Evolutionary conservation across 129 eudicot genomes (phyloP).

Genomic region (Tagetes patula): DNA sequence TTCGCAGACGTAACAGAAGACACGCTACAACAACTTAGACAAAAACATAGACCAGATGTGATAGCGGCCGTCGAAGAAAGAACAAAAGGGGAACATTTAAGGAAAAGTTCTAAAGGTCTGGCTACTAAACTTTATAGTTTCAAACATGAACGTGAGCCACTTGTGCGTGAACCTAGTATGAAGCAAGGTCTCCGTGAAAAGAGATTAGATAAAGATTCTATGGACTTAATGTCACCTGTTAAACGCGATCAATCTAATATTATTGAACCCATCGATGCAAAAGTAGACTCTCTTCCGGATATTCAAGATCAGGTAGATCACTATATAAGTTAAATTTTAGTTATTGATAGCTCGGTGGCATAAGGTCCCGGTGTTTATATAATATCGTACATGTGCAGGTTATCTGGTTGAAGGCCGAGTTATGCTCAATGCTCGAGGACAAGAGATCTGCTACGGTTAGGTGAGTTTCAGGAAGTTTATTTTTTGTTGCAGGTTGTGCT

Average conservation of each 20-base stretch:
- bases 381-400: constrained; percentile 52
- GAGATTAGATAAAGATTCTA: constrained; percentile 20
- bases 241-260: constrained; percentile 47
- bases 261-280: constrained; percentile 44
- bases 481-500: background rate
- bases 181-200: constrained; percentile 41
- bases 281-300: constrained; percentile 68
- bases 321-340: background rate
- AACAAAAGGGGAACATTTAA: constrained; percentile 50
- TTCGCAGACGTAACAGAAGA: constrained; percentile 67
- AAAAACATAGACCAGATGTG: constrained; percentile 81
- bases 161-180: constrained; percentile 41
- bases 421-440: constrained; percentile 85
- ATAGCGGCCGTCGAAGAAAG: constrained; percentile 63
- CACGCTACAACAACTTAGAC: constrained; percentile 55
- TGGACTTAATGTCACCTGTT: constrained; percentile 36
- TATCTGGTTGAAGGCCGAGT: constrained; percentile 84
- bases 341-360: background rate
- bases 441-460: constrained; percentile 85
- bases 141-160: constrained; percentile 64
- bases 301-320: constrained; percentile 78
- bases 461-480: constrained; percentile 43
- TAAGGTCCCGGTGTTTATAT: constrained; percentile 13
- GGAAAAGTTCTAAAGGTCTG: constrained; percentile 69
- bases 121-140: constrained; percentile 91